Evolutionary conservation across 371 early-diverging fungal genomes (phyloP).

Genomic region (Coemansia sp.): DNA sequence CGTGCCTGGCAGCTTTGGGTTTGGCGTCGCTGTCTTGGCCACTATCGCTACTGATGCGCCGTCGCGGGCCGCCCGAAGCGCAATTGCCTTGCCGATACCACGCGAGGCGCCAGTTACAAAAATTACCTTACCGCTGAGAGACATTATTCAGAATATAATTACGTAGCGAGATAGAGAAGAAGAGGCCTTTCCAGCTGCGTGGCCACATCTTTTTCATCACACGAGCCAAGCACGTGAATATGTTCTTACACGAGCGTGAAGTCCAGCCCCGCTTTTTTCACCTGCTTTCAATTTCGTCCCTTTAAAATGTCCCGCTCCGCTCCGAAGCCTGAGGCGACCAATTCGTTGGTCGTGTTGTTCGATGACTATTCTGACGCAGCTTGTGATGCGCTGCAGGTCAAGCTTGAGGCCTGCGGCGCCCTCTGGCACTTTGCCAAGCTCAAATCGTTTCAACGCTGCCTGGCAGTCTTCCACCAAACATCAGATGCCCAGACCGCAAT

Average conservation of each 20-base stretch:
- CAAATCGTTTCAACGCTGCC: slow-evolving; percentile 48
- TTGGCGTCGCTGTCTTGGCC: slow-evolving; percentile 75
- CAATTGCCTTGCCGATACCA: slow-evolving; percentile 77
- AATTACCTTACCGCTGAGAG: slow-evolving; percentile 61
- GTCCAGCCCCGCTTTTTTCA: neutral
- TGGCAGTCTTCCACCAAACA: slow-evolving; percentile 41
- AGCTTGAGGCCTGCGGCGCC: slow-evolving; percentile 33
- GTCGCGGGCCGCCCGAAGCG: slow-evolving; percentile 65
- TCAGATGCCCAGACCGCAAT: slow-evolving; percentile 43
- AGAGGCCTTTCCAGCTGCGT: neutral
- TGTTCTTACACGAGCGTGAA: neutral
- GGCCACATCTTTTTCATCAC: neutral
- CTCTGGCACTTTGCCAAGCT: slow-evolving; percentile 50
- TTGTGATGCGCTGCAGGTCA: slow-evolving; percentile 16
- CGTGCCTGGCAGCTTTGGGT: slow-evolving; percentile 79
- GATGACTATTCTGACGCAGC: slow-evolving; percentile 33
- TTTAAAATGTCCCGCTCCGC: slow-evolving; percentile 3
- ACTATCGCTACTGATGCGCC: slow-evolving; percentile 74
- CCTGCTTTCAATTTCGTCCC: neutral
- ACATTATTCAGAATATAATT: slow-evolving; percentile 14
- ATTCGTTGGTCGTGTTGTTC: slow-evolving; percentile 48
- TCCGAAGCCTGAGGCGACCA: slow-evolving; percentile 42
- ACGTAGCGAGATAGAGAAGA: neutral
- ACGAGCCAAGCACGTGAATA: neutral
- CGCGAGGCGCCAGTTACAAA: slow-evolving; percentile 73